A percentile compares a stretch with the other conserved stretches of the same genome.
Evolutionary conservation across 2,329 filamentous ascomycete species (phyloP).

Genomic region (Pyrenochaeta sp.): DNA sequence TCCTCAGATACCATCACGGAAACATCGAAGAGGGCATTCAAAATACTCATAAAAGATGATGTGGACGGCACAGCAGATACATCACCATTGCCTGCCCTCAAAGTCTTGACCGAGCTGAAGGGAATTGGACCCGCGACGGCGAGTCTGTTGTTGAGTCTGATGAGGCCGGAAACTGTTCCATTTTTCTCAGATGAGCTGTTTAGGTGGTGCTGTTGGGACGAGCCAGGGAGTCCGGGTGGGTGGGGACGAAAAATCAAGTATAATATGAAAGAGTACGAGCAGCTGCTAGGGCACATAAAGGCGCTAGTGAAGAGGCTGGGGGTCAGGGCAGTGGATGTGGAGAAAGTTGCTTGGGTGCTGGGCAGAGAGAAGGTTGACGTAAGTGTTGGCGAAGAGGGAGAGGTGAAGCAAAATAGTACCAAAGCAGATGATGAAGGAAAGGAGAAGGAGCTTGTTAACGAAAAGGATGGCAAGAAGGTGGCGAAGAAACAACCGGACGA

Average conservation of each 20-base stretch:
- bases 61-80: background rate
- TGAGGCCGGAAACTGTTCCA: constrained; percentile 66
- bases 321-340: constrained; percentile 66
- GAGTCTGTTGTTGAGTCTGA: constrained; percentile 74
- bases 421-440: constrained; percentile 4
- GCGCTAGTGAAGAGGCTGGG: constrained; percentile 35
- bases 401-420: constrained; percentile 1
- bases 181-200: constrained; percentile 87
- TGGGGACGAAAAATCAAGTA: constrained; percentile 71
- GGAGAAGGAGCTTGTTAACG: background rate
- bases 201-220: constrained; percentile 70
- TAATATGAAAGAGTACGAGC: constrained; percentile 71
- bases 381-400: constrained; percentile 4
- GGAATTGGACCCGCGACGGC: constrained; percentile 84
- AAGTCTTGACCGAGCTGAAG: constrained; percentile 66
- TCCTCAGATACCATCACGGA: constrained; percentile 55
- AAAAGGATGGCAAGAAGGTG: background rate
- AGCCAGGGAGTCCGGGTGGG: constrained; percentile 55
- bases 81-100: constrained; percentile 53
- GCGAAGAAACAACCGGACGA: background rate
- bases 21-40: constrained; percentile 64
- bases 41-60: constrained; percentile 12
- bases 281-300: constrained; percentile 56
- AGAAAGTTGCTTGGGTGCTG: constrained; percentile 76
- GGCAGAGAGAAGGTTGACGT: constrained; percentile 53